Evolutionary conservation across 2,329 filamentous ascomycete genomes (phyloP), one percentile per base, ranked within the genome.

Genomic region (Penicillium sp.): DNA sequence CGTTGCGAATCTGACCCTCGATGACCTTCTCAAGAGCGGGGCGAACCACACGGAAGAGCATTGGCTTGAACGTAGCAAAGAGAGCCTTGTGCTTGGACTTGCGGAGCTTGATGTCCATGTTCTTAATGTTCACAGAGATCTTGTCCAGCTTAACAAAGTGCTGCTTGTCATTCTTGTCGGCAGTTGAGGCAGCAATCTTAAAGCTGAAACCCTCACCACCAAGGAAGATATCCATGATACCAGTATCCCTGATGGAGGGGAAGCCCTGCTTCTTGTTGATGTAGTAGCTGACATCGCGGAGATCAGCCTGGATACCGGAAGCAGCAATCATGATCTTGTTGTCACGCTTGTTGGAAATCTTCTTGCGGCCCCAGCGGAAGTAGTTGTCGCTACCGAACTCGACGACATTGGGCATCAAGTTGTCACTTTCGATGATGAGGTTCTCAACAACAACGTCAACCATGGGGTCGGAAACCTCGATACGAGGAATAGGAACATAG

Each of bases 131-230:
- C 18, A 95, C 89, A 38, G 88, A 81, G 3, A 96, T 88, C 72
- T 88, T 92, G 68, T 95, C 90, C 55, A 97, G 82, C 82, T 96
- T 96, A 83, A 97, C 93, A 76, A 95, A 94, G 72, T 94, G 85
- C 65, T 89, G 84, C 26, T 80, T 78, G 65, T 96, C 91, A 18
- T 79, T 80, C 69, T 86, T 83, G 47, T 93, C 85, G 2, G 90
- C 86, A 43, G 86, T 92, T 51, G 92, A 89, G 63, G 96, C 82
- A 69, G 90, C 89, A 68, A 97, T 85, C 74, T 91, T 92, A 82
- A 97, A 96, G 66, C 87, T 88, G 71, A 99, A 87, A 33, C 94
- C 94, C 41, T 88, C 83, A 29, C 92, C 94, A 24, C 88, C 89
- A 49, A 99, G 83, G 67, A 91, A 84, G 65, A 99, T 85, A 69